Evolutionary conservation across 2,329 filamentous ascomycete species (phyloP), one percentile per base, ranked within the genome.

Genomic region (Botryosphaeria dothidea): DNA sequence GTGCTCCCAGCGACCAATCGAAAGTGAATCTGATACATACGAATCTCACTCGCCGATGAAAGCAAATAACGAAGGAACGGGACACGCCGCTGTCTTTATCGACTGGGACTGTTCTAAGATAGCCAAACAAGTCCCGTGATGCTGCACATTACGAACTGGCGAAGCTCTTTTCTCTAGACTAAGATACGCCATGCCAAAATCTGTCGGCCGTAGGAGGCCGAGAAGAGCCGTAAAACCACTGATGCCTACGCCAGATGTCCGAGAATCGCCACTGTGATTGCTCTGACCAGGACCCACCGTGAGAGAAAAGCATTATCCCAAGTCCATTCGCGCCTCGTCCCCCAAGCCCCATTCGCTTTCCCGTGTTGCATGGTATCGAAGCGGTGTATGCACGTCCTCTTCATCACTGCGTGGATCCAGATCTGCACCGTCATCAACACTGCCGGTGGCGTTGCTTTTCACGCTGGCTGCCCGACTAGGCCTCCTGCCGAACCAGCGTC

Each of bases 301-400:
- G 7, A 3, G 27, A 23, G 9, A 23, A 11, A 36, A 23, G 25
- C 17, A 36, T 81, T 75, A 94, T 76, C 94, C 92, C 69, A 96
- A 80, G 34, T 88, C 90, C 90, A 96, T 95, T 71, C 90, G 84
- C 25, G 90, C 88, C 73, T 96, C 92, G 74, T 97, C 93, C 1
- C 91, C 91, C 57, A 96, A 85, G 0, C 92, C 91, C 88, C 92
- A 93, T 71, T 87, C 85, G 19, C 56, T 60, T 66, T 80, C 79
- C 41, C 81, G 77, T 78, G 85, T 69, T 80, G 88, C 69, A 69
- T 79, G 74, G 75, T 83, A 73, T 64, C 82, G 75, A 62, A 80
- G 75, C 74, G 83, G 84, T 51, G 76, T 79, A 74, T 84, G 81
- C 48, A 84, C 75, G 70, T 83, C 84, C 67, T 85, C 81, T 43